phyloP scores from a whole-genome alignment of 1,284 basidiomycete genomes.

The Rhodotorula sp. region DNA sequence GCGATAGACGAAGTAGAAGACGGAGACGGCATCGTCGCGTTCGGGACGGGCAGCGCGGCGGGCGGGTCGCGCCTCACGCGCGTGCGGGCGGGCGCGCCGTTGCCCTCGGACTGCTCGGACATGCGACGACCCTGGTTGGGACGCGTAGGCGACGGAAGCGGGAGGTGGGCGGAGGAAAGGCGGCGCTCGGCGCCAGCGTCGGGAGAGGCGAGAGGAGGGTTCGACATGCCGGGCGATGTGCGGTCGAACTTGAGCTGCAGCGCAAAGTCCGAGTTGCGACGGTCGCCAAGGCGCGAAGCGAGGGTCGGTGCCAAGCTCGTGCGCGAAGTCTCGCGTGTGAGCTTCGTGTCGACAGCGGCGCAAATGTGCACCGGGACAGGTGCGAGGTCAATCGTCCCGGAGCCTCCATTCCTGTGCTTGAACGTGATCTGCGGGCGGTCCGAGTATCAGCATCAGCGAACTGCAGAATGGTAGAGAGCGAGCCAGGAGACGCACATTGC shows the following conservation, averaged over 20 bases:
- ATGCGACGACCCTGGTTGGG: slow-evolving; percentile 15
- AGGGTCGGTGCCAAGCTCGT: neutral
- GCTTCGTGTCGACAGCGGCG: neutral
- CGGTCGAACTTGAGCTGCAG: slow-evolving; percentile 4
- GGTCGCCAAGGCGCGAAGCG: neutral
- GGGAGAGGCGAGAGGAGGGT: neutral
- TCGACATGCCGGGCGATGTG: neutral
- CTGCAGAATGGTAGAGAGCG: too few relatives aligned
- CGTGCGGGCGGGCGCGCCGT: slow-evolving; percentile 18
- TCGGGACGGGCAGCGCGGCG: neutral
- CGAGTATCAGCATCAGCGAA: fast-evolving
- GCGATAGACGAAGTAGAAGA: neutral
- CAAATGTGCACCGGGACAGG: slow-evolving; percentile 5
- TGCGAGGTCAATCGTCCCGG: slow-evolving; percentile 13
- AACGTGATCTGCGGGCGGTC: slow-evolving; percentile 9
- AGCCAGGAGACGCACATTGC: slow-evolving; percentile 33
- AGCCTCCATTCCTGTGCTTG: slow-evolving; percentile 11
- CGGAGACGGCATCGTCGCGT: neutral
- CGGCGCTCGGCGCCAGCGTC: neutral
- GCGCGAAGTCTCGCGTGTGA: neutral
- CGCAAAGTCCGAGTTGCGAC: slow-evolving; percentile 6
- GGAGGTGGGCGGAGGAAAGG: neutral
- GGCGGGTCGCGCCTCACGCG: slow-evolving; percentile 13
- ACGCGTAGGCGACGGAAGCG: neutral
- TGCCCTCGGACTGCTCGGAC: slow-evolving; percentile 19